phyloP scores from a whole-genome alignment of 495 filamentous ascomycete genomes.

The Penicillium samsonianum region DNA sequence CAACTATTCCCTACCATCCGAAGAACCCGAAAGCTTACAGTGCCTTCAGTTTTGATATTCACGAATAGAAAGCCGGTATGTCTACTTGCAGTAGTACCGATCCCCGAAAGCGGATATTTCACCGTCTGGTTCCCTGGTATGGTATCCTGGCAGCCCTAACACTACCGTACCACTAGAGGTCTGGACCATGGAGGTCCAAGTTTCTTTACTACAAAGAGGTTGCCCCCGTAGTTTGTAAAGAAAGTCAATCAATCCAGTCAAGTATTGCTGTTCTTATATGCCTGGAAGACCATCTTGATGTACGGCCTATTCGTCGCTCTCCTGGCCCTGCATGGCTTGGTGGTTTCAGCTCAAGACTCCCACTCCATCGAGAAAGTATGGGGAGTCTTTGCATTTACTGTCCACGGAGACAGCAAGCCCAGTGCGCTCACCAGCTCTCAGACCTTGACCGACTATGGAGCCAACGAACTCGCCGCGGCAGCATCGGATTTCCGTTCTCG shows the following conservation, averaged over 20 bases:
- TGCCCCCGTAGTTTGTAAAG: neutral
- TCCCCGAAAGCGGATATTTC: constrained; percentile 21
- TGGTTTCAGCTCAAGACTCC: constrained; percentile 28
- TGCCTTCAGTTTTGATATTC: constrained; percentile 5
- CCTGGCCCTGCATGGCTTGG: constrained; percentile 19
- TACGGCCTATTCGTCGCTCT: constrained; percentile 11
- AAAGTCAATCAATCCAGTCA: neutral
- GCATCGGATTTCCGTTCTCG: constrained; percentile 61
- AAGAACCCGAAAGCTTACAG: constrained; percentile 18
- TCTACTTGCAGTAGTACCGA: neutral
- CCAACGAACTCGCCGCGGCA: constrained; percentile 61
- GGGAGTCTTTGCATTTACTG: constrained; percentile 69
- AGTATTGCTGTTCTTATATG: neutral
- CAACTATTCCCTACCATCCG: constrained; percentile 4
- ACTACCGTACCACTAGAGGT: constrained; percentile 15
- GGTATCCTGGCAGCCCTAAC: constrained; percentile 12
- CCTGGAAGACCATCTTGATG: constrained; percentile 19
- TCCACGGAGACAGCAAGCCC: constrained; percentile 75
- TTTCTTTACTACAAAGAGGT: constrained; percentile 10
- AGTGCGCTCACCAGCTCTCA: constrained; percentile 44
- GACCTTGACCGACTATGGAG: constrained; percentile 66
- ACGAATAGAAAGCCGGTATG: neutral
- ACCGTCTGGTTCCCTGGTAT: constrained; percentile 13
- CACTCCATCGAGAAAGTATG: constrained; percentile 56
- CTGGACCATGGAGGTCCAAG: constrained; percentile 15